Evolutionary conservation across 352 stramenopile species (phyloP).

Genomic region (Paralagenidium karlingii): DNA sequence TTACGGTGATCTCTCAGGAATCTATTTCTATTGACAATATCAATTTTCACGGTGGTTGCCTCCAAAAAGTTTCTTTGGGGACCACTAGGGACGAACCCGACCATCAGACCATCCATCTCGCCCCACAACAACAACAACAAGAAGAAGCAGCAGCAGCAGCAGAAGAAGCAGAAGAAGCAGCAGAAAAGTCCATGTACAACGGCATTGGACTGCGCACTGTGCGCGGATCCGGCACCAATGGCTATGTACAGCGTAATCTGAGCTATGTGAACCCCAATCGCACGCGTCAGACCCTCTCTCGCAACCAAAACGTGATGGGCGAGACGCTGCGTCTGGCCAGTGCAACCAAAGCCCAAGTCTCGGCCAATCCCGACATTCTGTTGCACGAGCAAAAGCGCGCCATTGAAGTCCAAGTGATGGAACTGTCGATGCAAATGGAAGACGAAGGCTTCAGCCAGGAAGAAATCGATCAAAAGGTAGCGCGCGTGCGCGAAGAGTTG

Average conservation of each 20-base stretch:
- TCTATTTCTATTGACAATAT: too few species aligned
- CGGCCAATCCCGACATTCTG: constrained; percentile 65
- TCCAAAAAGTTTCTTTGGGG: too few species aligned
- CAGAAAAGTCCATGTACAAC: constrained; percentile 70
- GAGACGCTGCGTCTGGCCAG: constrained; percentile 1
- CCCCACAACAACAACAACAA: too few species aligned
- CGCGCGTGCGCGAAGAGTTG: constrained; percentile 17
- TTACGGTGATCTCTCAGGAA: too few species aligned
- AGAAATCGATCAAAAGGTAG: constrained; percentile 55
- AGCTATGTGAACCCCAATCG: constrained; percentile 62
- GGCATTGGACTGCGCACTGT: constrained; percentile 76
- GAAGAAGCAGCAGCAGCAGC: background rate
- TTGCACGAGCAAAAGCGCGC: constrained; percentile 67
- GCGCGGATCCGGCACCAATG: constrained; percentile 80
- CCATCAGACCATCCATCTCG: too few species aligned
- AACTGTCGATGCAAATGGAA: constrained; percentile 72
- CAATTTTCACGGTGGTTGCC: too few species aligned
- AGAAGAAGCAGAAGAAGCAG: background rate
- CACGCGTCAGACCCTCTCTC: constrained; percentile 43
- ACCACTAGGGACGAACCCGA: too few species aligned
- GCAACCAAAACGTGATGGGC: constrained; percentile 17
- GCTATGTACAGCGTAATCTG: constrained; percentile 79
- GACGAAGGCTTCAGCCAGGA: constrained; percentile 45
- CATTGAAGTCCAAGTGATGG: constrained; percentile 69
- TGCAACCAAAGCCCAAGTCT: constrained; percentile 6